Percentiles rank a stretch among this genome's conserved stretches.
Evolutionary conservation across 805 yeast genomes (phyloP).

Genomic region (Saccharomycopsis olivae): DNA sequence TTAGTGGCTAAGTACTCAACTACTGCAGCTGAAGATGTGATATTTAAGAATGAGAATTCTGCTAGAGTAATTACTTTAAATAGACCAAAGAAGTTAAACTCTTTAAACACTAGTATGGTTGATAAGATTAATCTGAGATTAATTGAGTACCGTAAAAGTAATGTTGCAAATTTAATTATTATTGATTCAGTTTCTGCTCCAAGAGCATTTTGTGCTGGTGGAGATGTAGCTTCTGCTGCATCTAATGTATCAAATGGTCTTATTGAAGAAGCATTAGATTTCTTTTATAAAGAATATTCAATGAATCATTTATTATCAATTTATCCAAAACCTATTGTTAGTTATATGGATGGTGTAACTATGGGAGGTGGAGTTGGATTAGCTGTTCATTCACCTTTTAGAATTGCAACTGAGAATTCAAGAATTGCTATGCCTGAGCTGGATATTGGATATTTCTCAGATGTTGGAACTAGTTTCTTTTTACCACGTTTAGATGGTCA

Average conservation of each 20-base stretch:
- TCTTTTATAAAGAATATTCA: constrained; percentile 73
- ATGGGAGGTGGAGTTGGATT: constrained; percentile 99
- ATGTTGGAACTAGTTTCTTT: constrained; percentile 90
- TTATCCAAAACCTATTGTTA: constrained; percentile 73
- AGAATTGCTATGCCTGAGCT: constrained; percentile 97
- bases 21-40: constrained; percentile 4
- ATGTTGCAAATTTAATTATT: constrained; percentile 45
- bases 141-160: constrained; percentile 64
- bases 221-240: constrained; percentile 83
- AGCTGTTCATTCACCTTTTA: constrained; percentile 81
- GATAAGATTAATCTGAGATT: constrained; percentile 60
- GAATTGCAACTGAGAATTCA: constrained; percentile 87
- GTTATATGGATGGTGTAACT: constrained; percentile 82
- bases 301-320: constrained; percentile 71
- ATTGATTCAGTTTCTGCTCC: constrained; percentile 51
- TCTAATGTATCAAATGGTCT: constrained; percentile 39
- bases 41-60: constrained; percentile 46
- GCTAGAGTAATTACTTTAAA: constrained; percentile 70
- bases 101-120: constrained; percentile 71
- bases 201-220: constrained; percentile 89
- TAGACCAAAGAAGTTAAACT: constrained; percentile 76
- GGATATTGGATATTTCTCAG: constrained; percentile 93
- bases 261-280: constrained; percentile 41
- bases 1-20: too few species aligned
- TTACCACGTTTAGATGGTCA: constrained; percentile 74